Conservation (phyloP, 331 rosid genomes). For the Quercus phellos region DNA sequence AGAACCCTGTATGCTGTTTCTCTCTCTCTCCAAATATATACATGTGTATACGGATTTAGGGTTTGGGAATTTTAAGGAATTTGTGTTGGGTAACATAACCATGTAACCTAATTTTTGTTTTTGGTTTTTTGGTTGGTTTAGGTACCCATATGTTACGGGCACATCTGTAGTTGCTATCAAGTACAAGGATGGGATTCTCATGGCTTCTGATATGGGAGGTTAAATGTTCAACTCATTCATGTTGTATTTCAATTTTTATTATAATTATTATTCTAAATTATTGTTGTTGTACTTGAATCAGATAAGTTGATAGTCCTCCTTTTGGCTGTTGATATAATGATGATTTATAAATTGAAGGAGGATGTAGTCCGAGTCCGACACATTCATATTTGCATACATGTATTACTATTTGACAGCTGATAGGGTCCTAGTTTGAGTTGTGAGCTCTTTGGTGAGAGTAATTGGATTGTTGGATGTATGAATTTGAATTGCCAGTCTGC, state of each 20-base stretch:
- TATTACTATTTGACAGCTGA: no score
- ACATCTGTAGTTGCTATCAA: conserved; percentile 73
- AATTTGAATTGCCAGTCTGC: neutral
- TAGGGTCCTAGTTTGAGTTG: no score
- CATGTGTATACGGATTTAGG: neutral
- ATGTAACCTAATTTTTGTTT: neutral
- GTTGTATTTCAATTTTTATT: neutral
- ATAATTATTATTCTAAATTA: neutral
- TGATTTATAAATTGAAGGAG: neutral
- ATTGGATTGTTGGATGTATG: neutral
- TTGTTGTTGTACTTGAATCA: neutral
- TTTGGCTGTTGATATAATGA: neutral
- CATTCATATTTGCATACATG: no score
- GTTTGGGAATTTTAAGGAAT: neutral
- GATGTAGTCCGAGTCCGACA: no score
- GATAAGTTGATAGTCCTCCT: neutral
- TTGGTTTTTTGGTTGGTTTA: conserved; percentile 1
- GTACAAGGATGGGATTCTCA: conserved; percentile 77
- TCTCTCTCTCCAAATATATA: neutral
- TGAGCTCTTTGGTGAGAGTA: no score
- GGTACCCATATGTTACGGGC: conserved; percentile 80
- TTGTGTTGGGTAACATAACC: neutral
- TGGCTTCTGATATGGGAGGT: conserved; percentile 92
- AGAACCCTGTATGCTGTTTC: conserved; percentile 51
- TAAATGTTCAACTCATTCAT: conserved; percentile 4